Percentiles rank a stretch among this genome's conserved stretches.
Conservation (phyloP, 305 asterid species). For the Rubia tinctorum region DNA sequence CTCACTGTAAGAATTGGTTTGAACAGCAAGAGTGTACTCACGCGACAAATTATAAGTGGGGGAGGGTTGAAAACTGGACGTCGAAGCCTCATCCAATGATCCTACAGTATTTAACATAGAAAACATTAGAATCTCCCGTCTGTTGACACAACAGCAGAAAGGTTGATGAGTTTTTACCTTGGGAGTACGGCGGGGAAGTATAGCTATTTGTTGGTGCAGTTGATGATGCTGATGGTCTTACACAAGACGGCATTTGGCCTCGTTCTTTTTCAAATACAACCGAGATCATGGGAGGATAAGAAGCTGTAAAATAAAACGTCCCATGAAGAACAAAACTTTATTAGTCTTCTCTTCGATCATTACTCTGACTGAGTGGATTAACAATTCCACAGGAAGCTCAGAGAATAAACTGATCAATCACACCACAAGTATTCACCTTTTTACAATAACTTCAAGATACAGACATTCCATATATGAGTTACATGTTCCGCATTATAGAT, state of each 20-base stretch:
- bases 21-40: conserved; percentile 62
- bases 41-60: conserved; percentile 71
- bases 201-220: conserved; percentile 31
- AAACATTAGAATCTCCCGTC: conserved; percentile 10
- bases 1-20: conserved; percentile 66
- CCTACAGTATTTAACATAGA: conserved; percentile 24
- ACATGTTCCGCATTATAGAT: not conserved
- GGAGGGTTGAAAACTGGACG: conserved; percentile 58
- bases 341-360: not conserved
- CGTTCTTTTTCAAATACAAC: conserved; percentile 26
- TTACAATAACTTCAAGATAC: not conserved
- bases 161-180: conserved; percentile 37
- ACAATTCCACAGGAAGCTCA: not conserved
- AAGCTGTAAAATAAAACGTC: conserved; percentile 15
- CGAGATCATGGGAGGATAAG: conserved; percentile 22
- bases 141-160: not conserved
- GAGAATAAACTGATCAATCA: not conserved
- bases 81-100: conserved; percentile 44
- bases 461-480: not conserved
- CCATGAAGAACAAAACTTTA: not conserved
- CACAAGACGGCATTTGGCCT: conserved; percentile 53
- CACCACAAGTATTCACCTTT: not conserved
- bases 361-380: not conserved
- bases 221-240: conserved; percentile 33
- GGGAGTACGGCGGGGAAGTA: conserved; percentile 44